phyloP scores from a whole-genome alignment of 108 stramenopile genomes.

The Bacterosira constricta region DNA sequence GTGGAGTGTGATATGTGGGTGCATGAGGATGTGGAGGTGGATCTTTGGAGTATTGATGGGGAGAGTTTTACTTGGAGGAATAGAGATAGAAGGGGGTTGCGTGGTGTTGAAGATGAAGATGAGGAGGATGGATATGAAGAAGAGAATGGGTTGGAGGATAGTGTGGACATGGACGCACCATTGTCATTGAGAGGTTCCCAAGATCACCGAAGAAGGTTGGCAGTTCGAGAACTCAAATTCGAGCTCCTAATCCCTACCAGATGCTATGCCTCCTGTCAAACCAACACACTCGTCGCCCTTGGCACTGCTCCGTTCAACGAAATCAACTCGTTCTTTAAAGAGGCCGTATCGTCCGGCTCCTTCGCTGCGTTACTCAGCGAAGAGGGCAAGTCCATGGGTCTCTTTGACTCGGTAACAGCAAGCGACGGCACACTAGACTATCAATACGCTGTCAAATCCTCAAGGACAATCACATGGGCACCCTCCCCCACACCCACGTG shows the following conservation, averaged over 20 bases:
- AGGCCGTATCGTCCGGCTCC: not conserved
- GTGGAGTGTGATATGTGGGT: not conserved
- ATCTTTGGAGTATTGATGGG: conserved; percentile 1
- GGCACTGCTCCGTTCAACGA: not conserved
- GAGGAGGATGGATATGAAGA: not conserved
- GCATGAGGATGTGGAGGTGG: conserved; percentile 17
- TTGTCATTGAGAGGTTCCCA: not conserved
- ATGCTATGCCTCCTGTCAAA: conserved; percentile 5
- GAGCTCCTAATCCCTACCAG: not conserved
- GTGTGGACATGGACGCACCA: no score
- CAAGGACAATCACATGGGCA: not conserved
- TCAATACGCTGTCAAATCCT: conserved; percentile 2
- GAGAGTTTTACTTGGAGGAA: conserved; percentile 8
- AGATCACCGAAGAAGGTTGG: no score
- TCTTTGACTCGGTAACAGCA: not conserved
- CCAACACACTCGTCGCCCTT: not conserved
- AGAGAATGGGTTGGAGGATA: no score
- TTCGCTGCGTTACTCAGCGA: conserved; percentile 1
- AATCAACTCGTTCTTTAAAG: not conserved
- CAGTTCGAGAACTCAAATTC: no score
- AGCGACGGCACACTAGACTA: not conserved
- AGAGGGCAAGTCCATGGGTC: conserved; percentile 7
- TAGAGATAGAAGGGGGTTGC: no score
- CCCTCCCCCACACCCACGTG: not conserved
- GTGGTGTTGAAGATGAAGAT: not conserved